Conservation (phyloP, 2,329 filamentous ascomycete species). For the Epichloe uncinata region DNA sequence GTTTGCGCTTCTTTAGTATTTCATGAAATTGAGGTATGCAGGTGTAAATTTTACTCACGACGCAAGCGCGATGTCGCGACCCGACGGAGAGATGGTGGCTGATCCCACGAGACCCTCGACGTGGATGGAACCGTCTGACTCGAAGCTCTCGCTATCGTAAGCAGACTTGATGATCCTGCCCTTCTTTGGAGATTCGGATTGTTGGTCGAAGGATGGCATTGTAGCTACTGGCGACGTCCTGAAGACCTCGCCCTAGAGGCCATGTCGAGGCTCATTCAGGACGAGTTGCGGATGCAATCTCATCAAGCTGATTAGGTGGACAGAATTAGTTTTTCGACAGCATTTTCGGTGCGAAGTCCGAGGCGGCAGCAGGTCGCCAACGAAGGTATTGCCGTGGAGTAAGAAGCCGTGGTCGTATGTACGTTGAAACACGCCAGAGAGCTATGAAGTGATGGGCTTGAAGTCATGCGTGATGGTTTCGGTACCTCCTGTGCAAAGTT, state of each 20-base stretch:
- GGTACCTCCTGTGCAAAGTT: neutral
- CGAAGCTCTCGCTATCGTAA: conserved; percentile 79
- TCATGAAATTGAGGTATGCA: conserved; percentile 12
- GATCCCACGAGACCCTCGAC: conserved; percentile 75
- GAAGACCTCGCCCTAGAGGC: neutral
- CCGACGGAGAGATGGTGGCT: conserved; percentile 83
- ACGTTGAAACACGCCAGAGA: neutral
- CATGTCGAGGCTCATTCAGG: conserved; percentile 5
- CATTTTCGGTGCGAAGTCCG: neutral
- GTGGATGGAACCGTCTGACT: conserved; percentile 69
- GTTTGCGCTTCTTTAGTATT: neutral
- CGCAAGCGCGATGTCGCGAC: conserved; percentile 79
- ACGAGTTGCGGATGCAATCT: neutral
- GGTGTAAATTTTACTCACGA: conserved; percentile 36
- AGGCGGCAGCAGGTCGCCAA: neutral
- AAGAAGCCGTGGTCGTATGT: neutral
- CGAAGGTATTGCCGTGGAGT: neutral
- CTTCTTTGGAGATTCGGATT: conserved; percentile 35
- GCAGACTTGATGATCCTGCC: conserved; percentile 51
- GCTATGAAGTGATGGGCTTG: neutral
- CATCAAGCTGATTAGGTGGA: neutral
- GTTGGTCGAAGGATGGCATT: conserved; percentile 38
- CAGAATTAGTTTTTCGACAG: neutral
- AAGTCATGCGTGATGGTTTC: neutral
- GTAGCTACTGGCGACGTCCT: neutral